Base-by-base conservation (phyloP, 106 monocot species). In the Phalaenopsis equestris region DNA sequence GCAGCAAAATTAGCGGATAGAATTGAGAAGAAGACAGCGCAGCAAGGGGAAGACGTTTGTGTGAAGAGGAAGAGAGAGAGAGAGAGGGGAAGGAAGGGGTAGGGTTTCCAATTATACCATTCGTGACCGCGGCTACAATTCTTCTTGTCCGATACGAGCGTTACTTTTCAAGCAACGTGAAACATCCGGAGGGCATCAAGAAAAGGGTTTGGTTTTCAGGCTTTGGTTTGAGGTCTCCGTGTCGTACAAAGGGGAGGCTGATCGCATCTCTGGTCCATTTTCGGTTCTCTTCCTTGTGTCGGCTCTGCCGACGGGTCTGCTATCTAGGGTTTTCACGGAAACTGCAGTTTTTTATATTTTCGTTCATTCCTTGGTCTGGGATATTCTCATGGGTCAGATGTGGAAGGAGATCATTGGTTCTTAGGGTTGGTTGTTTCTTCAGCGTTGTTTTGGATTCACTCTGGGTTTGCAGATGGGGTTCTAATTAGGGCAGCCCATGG, bases 371-470 rank as follows among this genome's bases (percentile, higher is more conserved):
- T 38, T 70, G 12, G 4, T 15, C 39, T 39, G 70, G 37, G 15
- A 38, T 70, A 36, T 70, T 70, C 38, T 70, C 39, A 70, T 41
- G 70, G 70, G 70, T 70, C 15, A 4, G 70, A 41, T 70, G 70
- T 39, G 70, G 70, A 70, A 14, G 1, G 12, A 70, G 36, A 70
- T 14, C 39, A 39, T 39, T 15, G 70, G 36, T 70, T 70, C 70
- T 39, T 70, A 70, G 70, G 70, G 70, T 70, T 65, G 12, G 38
- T 38, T 70, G 14, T 70, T 70, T 70, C 70, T 70, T 14, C 39
- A 70, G 39, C 39, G 38, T 70, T 39, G 39, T 70, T 70, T 70
- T 36, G 70, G 39, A 39, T 38, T 70, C 39, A 39, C 38, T 14
- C 12, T 16, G 36, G 39, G 70, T 2, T 70, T 70, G 70, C 8